Percentiles rank a stretch among this genome's conserved stretches.
Evolutionary conservation across 73 alveolate genomes (phyloP).

Genomic region (Blepharisma japonicum): DNA sequence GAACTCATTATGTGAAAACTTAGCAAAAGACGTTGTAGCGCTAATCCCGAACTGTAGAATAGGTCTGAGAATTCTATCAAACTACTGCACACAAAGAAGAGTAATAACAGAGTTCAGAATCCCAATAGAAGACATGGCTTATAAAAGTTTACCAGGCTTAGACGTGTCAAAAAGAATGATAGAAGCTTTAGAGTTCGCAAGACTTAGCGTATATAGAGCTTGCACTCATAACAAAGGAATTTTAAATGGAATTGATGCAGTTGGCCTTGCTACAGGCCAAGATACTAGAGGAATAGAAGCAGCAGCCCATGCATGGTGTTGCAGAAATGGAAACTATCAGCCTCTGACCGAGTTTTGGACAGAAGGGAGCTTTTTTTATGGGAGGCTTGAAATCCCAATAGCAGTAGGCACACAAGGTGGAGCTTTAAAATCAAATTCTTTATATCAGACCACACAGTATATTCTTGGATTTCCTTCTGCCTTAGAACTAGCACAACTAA

Average conservation of each 20-base stretch:
- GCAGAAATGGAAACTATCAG: constrained; percentile 74
- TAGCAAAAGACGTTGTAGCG: constrained; percentile 67
- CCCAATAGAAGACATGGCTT: constrained; percentile 68
- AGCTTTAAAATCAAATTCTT: constrained; percentile 82
- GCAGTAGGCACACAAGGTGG: constrained; percentile 98
- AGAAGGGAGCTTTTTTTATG: constrained; percentile 63
- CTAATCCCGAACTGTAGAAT: constrained; percentile 71
- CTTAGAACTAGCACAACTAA: constrained; percentile 74
- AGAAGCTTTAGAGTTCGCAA: constrained; percentile 89
- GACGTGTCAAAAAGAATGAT: constrained; percentile 86
- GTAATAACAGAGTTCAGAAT: constrained; percentile 79
- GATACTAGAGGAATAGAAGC: constrained; percentile 97
- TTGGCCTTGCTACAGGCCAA: constrained; percentile 95
- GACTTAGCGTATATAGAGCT: constrained; percentile 84
- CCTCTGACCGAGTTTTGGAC: constrained; percentile 85
- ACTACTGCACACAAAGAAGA: constrained; percentile 87
- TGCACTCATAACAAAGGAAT: constrained; percentile 98
- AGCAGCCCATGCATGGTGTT: constrained; percentile 94
- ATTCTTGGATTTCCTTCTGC: constrained; percentile 85
- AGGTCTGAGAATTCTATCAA: constrained; percentile 87
- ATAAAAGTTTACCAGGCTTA: constrained; percentile 80
- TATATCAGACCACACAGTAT: constrained; percentile 61
- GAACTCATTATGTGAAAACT: constrained; percentile 86
- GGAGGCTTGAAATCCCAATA: constrained; percentile 87
- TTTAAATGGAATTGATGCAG: constrained; percentile 98